Percentiles rank a stretch among this genome's conserved stretches.
Conservation (phyloP, 768 basidiomycete species). For the Phylloporus scabripes region DNA sequence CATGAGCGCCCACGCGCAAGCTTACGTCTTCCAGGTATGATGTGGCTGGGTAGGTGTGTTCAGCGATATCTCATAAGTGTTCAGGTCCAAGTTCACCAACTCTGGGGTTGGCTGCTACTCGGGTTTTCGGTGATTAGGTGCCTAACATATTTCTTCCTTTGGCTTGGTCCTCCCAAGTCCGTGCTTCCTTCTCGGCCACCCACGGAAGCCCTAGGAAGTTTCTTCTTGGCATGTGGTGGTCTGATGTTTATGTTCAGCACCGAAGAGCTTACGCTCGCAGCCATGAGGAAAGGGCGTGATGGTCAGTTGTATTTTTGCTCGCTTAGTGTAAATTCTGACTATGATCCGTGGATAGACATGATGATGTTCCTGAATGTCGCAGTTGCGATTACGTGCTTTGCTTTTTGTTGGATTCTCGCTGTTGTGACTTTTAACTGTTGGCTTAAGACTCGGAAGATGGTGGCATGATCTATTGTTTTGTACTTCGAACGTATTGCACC, state of each 20-base stretch:
- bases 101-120: slow-evolving; percentile 88
- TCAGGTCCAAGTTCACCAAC: slow-evolving; percentile 79
- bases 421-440: slow-evolving; percentile 81
- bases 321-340: slow-evolving; percentile 5
- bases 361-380: slow-evolving; percentile 88
- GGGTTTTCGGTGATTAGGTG: slow-evolving; percentile 76
- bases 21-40: slow-evolving; percentile 78
- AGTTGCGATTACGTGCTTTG: slow-evolving; percentile 80
- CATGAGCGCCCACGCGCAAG: slow-evolving; percentile 89
- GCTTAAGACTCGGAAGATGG: slow-evolving; percentile 46
- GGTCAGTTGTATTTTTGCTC: slow-evolving; percentile 39
- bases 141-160: slow-evolving; percentile 92
- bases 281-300: slow-evolving; percentile 87
- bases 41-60: neutral
- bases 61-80: slow-evolving; percentile 5
- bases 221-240: slow-evolving; percentile 85
- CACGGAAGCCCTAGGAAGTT: slow-evolving; percentile 83
- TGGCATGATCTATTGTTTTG: slow-evolving; percentile 4
- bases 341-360: slow-evolving; percentile 44
- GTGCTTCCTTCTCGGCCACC: slow-evolving; percentile 90
- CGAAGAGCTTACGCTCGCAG: slow-evolving; percentile 84
- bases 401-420: slow-evolving; percentile 77
- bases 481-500: neutral
- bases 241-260: slow-evolving; percentile 85
- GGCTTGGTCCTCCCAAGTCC: slow-evolving; percentile 77